phyloP scores from a whole-genome alignment of 2,329 filamentous ascomycete species.

The Diaporthe longicolla region DNA sequence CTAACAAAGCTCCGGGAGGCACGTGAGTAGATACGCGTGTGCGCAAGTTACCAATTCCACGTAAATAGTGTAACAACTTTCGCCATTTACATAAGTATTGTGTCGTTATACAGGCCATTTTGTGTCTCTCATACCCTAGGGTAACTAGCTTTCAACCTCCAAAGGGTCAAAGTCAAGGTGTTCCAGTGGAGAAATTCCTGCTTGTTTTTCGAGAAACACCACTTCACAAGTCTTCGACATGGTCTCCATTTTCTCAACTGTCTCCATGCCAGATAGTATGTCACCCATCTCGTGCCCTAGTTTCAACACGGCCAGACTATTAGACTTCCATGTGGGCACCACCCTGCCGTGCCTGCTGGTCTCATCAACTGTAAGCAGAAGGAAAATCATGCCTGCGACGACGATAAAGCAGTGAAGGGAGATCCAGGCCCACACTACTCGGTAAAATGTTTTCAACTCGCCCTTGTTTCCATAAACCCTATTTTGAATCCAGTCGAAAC shows the following conservation, averaged over 20 bases:
- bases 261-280: background rate
- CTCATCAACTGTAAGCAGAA: background rate
- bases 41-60: too few species aligned
- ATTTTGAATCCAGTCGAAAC: background rate
- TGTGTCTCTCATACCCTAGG: too few species aligned
- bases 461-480: background rate
- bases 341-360: background rate
- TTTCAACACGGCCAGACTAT: slow-evolving; percentile 9
- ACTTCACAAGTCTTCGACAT: background rate
- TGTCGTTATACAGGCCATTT: too few species aligned
- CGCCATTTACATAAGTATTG: too few species aligned
- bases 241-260: background rate
- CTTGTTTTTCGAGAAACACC: background rate
- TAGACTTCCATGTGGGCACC: slow-evolving; percentile 26
- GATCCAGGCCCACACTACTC: slow-evolving; percentile 35
- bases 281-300: background rate
- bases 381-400: background rate
- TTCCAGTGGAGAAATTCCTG: background rate
- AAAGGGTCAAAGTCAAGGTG: background rate
- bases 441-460: slow-evolving; percentile 13
- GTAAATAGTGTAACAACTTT: too few species aligned
- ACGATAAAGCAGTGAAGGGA: slow-evolving; percentile 25
- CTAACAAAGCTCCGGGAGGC: background rate
- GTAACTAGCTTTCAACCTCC: background rate
- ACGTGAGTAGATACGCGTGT: background rate